These are phyloP conservation scores for Kodamaea kakaduensis DNA, from an alignment of 805 yeast genomes.

Conservation along the genomic window DNA sequence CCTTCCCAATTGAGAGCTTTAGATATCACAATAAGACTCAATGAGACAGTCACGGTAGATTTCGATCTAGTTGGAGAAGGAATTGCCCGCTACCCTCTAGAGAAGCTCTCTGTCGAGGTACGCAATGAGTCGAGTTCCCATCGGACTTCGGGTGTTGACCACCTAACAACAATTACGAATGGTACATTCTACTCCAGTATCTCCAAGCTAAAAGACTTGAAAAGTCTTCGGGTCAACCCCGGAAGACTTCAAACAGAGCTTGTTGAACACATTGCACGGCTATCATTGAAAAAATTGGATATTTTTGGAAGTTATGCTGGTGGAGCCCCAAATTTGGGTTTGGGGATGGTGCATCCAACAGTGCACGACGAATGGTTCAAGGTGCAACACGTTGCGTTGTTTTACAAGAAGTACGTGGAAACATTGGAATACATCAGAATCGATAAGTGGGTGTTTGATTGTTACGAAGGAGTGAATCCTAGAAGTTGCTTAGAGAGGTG, in stretches of 20 bases:
- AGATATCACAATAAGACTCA: slow-evolving; percentile 40
- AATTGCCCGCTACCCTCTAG: slow-evolving; percentile 18
- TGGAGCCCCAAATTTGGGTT: slow-evolving; percentile 51
- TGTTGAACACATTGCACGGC: slow-evolving; percentile 18
- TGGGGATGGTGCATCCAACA: slow-evolving; percentile 51
- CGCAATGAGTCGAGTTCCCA: slow-evolving; percentile 26
- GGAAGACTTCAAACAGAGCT: slow-evolving; percentile 22
- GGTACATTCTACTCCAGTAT: slow-evolving; percentile 9
- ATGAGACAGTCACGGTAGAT: slow-evolving; percentile 20
- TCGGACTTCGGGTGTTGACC: slow-evolving; percentile 7
- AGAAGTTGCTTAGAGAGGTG: slow-evolving; percentile 45
- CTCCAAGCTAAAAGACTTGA: slow-evolving; percentile 21
- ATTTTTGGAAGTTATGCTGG: slow-evolving; percentile 49
- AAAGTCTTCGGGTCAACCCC: slow-evolving; percentile 41
- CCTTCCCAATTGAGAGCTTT: slow-evolving; percentile 25
- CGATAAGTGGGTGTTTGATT: slow-evolving; percentile 47
- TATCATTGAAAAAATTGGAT: slow-evolving; percentile 35
- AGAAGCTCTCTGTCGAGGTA: slow-evolving; percentile 38
- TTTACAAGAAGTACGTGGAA: slow-evolving; percentile 27
- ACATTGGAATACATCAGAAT: slow-evolving; percentile 42
- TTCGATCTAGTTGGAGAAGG: slow-evolving; percentile 4
- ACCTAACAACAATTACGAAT: slow-evolving; percentile 7
- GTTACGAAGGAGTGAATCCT: slow-evolving; percentile 30
- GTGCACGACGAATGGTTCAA: slow-evolving; percentile 55
- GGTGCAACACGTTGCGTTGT: slow-evolving; percentile 50